Evolutionary conservation across 495 filamentous ascomycete genomes (phyloP).

Genomic region (Pyronema domesticum): DNA sequence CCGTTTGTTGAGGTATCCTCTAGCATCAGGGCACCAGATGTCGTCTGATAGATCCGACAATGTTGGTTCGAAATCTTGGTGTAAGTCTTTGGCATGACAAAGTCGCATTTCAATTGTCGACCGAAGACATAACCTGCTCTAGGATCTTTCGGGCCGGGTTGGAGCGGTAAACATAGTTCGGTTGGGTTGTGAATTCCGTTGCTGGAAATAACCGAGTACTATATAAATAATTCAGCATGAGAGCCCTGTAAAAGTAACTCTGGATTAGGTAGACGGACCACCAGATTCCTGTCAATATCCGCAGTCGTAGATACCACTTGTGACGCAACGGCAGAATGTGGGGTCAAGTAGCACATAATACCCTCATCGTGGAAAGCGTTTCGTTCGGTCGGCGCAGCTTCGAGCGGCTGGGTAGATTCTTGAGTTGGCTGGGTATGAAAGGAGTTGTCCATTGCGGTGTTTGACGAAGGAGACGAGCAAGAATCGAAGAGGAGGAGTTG

Average conservation of each 20-base stretch:
- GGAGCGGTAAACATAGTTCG: not conserved
- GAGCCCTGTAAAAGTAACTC: not conserved
- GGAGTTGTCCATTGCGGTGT: not conserved
- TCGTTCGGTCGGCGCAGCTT: slow-evolving; percentile 57
- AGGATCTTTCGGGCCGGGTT: slow-evolving; percentile 31
- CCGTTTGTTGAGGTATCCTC: slow-evolving; percentile 87
- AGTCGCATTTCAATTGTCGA: slow-evolving; percentile 58
- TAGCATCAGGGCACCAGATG: slow-evolving; percentile 65
- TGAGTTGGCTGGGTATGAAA: slow-evolving; percentile 27
- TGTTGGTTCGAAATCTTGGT: slow-evolving; percentile 69
- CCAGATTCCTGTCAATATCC: slow-evolving; percentile 36
- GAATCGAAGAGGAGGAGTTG: no score
- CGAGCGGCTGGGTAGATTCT: slow-evolving; percentile 59
- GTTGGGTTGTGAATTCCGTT: no score
- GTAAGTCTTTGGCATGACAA: slow-evolving; percentile 38
- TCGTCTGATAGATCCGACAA: slow-evolving; percentile 76
- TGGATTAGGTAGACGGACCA: slow-evolving; percentile 27
- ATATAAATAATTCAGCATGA: no score
- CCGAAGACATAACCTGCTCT: slow-evolving; percentile 66
- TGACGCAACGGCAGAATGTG: slow-evolving; percentile 52
- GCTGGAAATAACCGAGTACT: no score
- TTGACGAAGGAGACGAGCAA: no score
- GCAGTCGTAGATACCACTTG: slow-evolving; percentile 19
- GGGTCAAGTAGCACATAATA: slow-evolving; percentile 76
- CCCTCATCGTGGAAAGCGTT: slow-evolving; percentile 66